These are phyloP conservation scores for Carallia pectinifolia DNA, from an alignment of 345 rosid species.

Conservation along the genomic window DNA sequence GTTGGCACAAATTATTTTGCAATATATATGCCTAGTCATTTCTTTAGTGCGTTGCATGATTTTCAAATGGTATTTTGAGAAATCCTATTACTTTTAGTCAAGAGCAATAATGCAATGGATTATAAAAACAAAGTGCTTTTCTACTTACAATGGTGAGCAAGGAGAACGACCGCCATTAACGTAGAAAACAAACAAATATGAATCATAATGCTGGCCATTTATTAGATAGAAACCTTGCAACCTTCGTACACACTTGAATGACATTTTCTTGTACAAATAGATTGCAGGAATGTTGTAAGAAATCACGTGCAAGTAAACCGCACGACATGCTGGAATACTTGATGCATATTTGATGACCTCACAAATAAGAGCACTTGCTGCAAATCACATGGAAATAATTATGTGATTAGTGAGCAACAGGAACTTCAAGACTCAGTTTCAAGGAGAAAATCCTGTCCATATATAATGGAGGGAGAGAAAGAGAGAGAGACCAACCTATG, in stretches of 20 bases:
- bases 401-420: not conserved
- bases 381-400: slow-evolving; percentile 24
- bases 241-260: slow-evolving; percentile 68
- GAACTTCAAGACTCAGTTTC: slow-evolving; percentile 9
- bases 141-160: slow-evolving; percentile 82
- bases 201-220: slow-evolving; percentile 77
- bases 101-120: slow-evolving; percentile 2
- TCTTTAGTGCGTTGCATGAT: too few species aligned
- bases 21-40: too few species aligned
- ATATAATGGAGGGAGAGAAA: slow-evolving; percentile 1
- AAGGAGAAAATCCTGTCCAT: not conserved
- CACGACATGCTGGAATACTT: slow-evolving; percentile 59
- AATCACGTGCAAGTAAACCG: slow-evolving; percentile 92
- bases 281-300: slow-evolving; percentile 90
- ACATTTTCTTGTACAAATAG: slow-evolving; percentile 79
- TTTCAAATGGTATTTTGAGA: not conserved
- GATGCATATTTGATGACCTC: slow-evolving; percentile 77
- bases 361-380: slow-evolving; percentile 76
- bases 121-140: slow-evolving; percentile 9
- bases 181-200: slow-evolving; percentile 79
- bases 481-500: slow-evolving; percentile 50
- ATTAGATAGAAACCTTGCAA: slow-evolving; percentile 74
- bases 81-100: not conserved
- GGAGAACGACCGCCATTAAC: slow-evolving; percentile 83
- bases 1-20: too few species aligned